Base-by-base conservation (phyloP, 371 early-diverging fungal species). In the Apophysomyces ossiformis region DNA sequence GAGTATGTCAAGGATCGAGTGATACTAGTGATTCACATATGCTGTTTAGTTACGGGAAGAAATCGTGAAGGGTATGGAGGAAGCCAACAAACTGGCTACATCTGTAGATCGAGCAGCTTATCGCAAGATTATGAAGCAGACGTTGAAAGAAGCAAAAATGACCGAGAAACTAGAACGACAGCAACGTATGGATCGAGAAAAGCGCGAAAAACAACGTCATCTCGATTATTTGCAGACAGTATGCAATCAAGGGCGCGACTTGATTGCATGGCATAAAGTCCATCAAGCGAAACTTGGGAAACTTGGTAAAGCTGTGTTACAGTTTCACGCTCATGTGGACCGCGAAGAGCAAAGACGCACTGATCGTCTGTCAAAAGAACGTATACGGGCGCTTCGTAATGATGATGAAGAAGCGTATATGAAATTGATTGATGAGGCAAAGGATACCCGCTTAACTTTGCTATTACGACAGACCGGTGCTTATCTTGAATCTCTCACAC, bases 371-470 rank as follows among this genome's bases (percentile, higher is more conserved):
- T 87, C 92, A 6, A 93, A 93, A 77, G 97, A 98, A 74, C 96
- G 97, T 93, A 80, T 98, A 57, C 85, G 91, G 66, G 96, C 97
- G n/a, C 84, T 97, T 66, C 91, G 92, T 71, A 85, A 90, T 61
- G 94, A 95, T 82, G 95, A 97, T 81, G 99, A 98, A 78, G 96
- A 94, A 64, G 96, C 94, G 1, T 97, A 98, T 75, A 76, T 96
- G 71, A 91, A 93, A 71, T 88, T 98, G 57, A 86, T 98, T 64
- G 96, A 96, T 74, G 83, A 95, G 78, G 91, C 92, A 35, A 98
- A 98, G 77, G 95, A 97, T 73, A 95, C 92, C 16, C 95, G 97
- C 72, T 89, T 97, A 65, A 89, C 93, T 18, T 89, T 94, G 70
- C 73, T 98, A 66, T 76, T 98, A 57, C 73, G 81, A 61, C 96